These are phyloP conservation scores for Exophiala oligosperma DNA, from an alignment of 2,329 filamentous ascomycete genomes.

Conservation along the genomic window DNA sequence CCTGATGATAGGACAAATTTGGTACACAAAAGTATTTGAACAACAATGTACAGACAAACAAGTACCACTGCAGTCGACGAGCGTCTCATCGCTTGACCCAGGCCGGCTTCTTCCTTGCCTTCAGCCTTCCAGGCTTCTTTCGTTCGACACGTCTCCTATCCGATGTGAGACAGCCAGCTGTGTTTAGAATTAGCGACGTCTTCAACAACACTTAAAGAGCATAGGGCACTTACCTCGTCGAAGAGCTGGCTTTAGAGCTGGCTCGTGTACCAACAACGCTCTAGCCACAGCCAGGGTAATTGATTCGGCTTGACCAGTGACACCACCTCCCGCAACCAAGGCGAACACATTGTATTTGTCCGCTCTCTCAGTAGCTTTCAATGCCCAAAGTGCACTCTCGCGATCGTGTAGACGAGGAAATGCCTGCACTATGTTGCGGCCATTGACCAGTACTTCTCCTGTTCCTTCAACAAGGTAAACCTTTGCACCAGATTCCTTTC, in stretches of 20 bases:
- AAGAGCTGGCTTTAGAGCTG: conserved; percentile 81
- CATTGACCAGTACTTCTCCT: conserved; percentile 87
- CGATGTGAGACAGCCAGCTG: conserved; percentile 89
- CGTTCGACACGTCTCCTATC: conserved; percentile 92
- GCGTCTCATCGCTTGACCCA: conserved; percentile 80
- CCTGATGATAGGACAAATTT: conserved; percentile 2
- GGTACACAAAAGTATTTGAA: conserved; percentile 31
- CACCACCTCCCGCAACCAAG: conserved; percentile 78
- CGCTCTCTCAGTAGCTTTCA: conserved; percentile 77
- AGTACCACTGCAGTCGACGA: conserved; percentile 13
- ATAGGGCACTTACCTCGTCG: conserved; percentile 71
- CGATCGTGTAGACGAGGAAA: conserved; percentile 91
- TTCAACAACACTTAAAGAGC: conserved; percentile 1
- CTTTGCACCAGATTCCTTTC: conserved; percentile 83
- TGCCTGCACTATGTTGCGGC: conserved; percentile 75
- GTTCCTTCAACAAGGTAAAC: conserved; percentile 91
- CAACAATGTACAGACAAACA: conserved; percentile 30
- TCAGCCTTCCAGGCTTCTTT: conserved; percentile 95
- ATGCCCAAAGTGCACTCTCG: conserved; percentile 88
- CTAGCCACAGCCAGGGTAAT: conserved; percentile 87
- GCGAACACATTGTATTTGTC: conserved; percentile 99
- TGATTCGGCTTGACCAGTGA: conserved; percentile 93
- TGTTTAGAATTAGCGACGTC: conserved; percentile 24
- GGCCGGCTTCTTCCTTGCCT: conserved; percentile 95
- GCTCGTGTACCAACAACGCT: conserved; percentile 86